These are phyloP conservation scores for Stemphylium vesicarium DNA, from an alignment of 2,329 filamentous ascomycete genomes.

Conservation along the genomic window DNA sequence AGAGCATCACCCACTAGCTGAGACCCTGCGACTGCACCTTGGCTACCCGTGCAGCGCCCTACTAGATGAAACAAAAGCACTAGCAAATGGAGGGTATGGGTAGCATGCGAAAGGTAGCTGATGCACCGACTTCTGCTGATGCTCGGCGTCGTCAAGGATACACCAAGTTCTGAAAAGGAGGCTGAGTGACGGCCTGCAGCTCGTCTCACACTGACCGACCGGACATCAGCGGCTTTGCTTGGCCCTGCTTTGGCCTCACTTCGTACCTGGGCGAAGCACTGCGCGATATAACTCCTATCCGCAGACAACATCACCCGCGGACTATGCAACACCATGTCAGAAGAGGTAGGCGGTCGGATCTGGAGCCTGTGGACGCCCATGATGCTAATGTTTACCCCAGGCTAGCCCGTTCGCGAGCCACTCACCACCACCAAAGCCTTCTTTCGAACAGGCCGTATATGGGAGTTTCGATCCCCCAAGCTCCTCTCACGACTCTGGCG, in stretches of 20 bases:
- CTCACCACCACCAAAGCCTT: slow-evolving; percentile 1
- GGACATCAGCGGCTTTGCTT: slow-evolving; percentile 1
- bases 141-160: slow-evolving; percentile 3
- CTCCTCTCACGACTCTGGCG: slow-evolving; percentile 19
- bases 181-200: slow-evolving; percentile 18
- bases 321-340: slow-evolving; percentile 24
- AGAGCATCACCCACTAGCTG: not conserved
- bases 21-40: not conserved
- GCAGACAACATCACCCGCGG: not conserved
- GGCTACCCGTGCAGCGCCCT: not conserved
- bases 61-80: not conserved
- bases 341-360: slow-evolving; percentile 14
- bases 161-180: slow-evolving; percentile 12
- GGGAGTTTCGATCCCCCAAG: slow-evolving; percentile 11
- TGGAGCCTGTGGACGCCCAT: not conserved
- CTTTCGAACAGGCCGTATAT: slow-evolving; percentile 19
- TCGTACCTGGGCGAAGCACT: not conserved
- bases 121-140: slow-evolving; percentile 1
- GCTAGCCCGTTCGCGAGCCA: slow-evolving; percentile 5
- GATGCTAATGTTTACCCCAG: slow-evolving; percentile 13
- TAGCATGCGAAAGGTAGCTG: not conserved
- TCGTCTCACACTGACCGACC: slow-evolving; percentile 11
- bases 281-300: not conserved
- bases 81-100: too few relatives aligned
- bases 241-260: not conserved